Conservation (phyloP, 805 yeast genomes). For the Ogataea chonburiensis region DNA sequence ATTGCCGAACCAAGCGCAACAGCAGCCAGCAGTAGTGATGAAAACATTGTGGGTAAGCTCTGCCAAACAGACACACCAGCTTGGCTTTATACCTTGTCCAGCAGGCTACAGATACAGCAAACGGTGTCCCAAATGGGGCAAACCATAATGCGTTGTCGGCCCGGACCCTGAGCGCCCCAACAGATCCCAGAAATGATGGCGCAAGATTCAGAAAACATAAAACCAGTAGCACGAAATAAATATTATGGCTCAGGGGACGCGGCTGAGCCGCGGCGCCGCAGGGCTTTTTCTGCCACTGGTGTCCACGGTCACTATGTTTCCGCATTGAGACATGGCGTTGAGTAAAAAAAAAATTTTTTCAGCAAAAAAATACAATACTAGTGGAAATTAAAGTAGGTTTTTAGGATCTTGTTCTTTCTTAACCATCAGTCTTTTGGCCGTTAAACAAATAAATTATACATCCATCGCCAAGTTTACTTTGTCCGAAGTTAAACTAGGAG, state of each 20-base stretch:
- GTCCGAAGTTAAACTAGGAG: conserved; percentile 16
- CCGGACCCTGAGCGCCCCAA: too few species aligned
- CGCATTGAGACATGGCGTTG: conserved; percentile 13
- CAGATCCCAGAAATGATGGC: too few species aligned
- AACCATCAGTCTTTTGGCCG: conserved; percentile 13
- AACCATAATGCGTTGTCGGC: too few species aligned
- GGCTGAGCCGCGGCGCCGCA: conserved; percentile 4
- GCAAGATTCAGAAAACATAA: too few species aligned
- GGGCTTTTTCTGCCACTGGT: conserved; percentile 6
- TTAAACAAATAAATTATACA: conserved; percentile 13
- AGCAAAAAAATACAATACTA: conserved; percentile 10
- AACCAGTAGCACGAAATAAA: too few species aligned
- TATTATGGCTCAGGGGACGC: too few species aligned
- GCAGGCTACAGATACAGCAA: too few species aligned
- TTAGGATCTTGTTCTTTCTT: conserved; percentile 16
- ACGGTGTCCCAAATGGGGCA: too few species aligned
- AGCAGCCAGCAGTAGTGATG: background rate
- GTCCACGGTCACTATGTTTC: conserved; percentile 12
- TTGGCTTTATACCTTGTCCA: too few species aligned
- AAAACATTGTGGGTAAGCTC: background rate
- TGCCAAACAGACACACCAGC: too few species aligned
- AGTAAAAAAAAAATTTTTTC: conserved; percentile 10
- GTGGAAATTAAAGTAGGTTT: conserved; percentile 10
- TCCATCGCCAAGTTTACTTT: conserved; percentile 18
- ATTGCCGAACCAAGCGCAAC: background rate